A percentile compares a stretch with the other conserved stretches of the same genome.
phyloP scores from a whole-genome alignment of 2,329 filamentous ascomycete species.

The Claviceps quebecensis region DNA sequence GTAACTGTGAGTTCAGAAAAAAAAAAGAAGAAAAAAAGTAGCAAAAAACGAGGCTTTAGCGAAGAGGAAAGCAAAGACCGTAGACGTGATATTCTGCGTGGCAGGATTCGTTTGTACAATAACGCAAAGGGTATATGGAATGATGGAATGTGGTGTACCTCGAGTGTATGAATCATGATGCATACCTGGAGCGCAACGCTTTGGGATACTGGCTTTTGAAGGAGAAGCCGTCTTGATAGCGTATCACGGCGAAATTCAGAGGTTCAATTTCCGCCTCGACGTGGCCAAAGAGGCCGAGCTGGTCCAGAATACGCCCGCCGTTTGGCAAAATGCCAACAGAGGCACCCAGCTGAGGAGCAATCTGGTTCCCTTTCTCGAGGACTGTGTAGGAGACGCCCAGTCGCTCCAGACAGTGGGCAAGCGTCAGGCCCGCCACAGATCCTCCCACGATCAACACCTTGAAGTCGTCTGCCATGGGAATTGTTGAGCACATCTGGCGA shows the following conservation, averaged over 20 bases:
- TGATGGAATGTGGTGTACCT: too few species aligned
- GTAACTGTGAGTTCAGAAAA: conserved; percentile 6
- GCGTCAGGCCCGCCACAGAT: conserved; percentile 25
- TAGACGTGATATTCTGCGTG: background rate
- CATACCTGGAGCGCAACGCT: conserved; percentile 4
- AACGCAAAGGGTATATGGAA: too few species aligned
- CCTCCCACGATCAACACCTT: conserved; percentile 29
- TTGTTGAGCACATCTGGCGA: too few species aligned
- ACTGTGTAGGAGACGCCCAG: conserved; percentile 32
- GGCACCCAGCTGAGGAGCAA: conserved; percentile 32
- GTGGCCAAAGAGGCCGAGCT: conserved; percentile 23
- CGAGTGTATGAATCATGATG: background rate
- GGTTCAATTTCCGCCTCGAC: conserved; percentile 6
- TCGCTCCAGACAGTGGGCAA: conserved; percentile 24
- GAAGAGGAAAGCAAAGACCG: background rate
- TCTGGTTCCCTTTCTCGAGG: conserved; percentile 27
- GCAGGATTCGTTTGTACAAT: too few species aligned
- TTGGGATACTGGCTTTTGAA: conserved; percentile 6
- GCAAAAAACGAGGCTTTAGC: background rate
- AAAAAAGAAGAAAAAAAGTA: background rate
- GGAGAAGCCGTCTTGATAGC: conserved; percentile 4
- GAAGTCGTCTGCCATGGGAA: conserved; percentile 9
- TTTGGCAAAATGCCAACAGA: conserved; percentile 31
- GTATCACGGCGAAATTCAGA: conserved; percentile 5
- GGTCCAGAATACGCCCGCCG: conserved; percentile 32